Conservation (phyloP, 2,329 filamentous ascomycete species). For the Calonectria naviculata region DNA sequence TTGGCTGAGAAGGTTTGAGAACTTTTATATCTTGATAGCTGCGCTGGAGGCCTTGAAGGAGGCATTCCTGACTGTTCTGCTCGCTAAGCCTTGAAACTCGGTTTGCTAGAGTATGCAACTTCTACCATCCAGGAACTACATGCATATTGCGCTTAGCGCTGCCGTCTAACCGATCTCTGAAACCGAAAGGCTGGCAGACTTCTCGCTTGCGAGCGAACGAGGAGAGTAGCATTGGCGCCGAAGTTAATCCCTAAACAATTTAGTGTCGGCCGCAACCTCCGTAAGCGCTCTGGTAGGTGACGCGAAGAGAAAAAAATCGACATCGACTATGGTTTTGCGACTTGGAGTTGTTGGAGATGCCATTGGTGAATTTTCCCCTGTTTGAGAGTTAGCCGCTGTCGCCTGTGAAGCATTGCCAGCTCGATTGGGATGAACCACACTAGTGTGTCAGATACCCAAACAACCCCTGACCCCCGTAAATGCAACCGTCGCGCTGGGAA, state of each 20-base stretch:
- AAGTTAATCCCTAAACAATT: background rate
- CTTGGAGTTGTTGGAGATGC: background rate
- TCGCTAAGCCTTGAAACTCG: background rate
- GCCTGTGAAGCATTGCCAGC: background rate
- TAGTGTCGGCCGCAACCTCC: background rate
- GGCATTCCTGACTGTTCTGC: background rate
- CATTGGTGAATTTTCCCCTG: background rate
- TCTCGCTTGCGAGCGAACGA: background rate
- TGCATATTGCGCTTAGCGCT: background rate
- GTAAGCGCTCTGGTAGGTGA: background rate
- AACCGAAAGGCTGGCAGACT: background rate
- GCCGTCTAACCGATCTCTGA: slow-evolving; percentile 11
- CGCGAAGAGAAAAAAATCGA: background rate
- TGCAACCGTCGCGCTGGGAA: background rate
- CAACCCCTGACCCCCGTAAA: slow-evolving; percentile 9
- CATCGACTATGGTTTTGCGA: background rate
- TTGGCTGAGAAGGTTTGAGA: slow-evolving; percentile 14
- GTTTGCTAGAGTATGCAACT: background rate
- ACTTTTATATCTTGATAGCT: slow-evolving; percentile 10
- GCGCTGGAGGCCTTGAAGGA: background rate
- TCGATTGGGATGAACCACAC: slow-evolving; percentile 12
- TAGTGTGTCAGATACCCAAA: slow-evolving; percentile 9
- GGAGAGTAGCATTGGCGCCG: background rate
- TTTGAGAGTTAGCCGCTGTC: slow-evolving; percentile 3
- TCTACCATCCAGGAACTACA: background rate